Conservation (phyloP, 2,329 filamentous ascomycete genomes). For the Neofusicoccum cordaticola region DNA sequence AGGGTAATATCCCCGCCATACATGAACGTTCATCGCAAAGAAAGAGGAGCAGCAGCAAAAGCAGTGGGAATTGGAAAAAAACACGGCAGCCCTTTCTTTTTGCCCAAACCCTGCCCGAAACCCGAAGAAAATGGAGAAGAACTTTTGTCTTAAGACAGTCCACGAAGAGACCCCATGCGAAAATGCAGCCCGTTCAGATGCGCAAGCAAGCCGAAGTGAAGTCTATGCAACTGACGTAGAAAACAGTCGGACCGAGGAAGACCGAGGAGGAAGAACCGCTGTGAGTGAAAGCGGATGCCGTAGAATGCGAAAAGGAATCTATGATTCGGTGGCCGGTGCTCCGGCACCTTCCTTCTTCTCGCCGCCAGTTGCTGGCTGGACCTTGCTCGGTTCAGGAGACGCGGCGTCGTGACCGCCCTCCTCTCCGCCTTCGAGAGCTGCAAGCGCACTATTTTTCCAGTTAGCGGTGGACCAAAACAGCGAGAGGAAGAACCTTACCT, state of each 20-base stretch:
- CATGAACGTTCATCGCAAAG: slow-evolving; percentile 9
- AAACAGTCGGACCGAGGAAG: slow-evolving; percentile 8
- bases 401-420: slow-evolving; percentile 45
- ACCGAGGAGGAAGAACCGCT: slow-evolving; percentile 2
- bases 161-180: slow-evolving; percentile 13
- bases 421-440: slow-evolving; percentile 53
- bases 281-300: slow-evolving; percentile 9
- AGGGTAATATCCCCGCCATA: slow-evolving; percentile 11
- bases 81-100: slow-evolving; percentile 13
- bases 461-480: slow-evolving; percentile 21
- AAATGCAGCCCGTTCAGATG: slow-evolving; percentile 25
- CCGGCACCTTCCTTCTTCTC: slow-evolving; percentile 22
- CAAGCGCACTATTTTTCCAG: slow-evolving; percentile 47
- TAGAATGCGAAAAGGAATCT: slow-evolving; percentile 22
- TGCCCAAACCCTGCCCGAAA: slow-evolving; percentile 8
- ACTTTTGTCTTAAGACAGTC: slow-evolving; percentile 18
- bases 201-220: slow-evolving; percentile 25
- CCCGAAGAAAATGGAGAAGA: slow-evolving; percentile 9
- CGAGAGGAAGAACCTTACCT: slow-evolving; percentile 61
- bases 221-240: slow-evolving; percentile 27
- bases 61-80: slow-evolving; percentile 9
- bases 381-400: slow-evolving; percentile 24
- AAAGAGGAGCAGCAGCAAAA: slow-evolving; percentile 1
- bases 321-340: slow-evolving; percentile 34
- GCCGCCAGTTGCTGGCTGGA: slow-evolving; percentile 23